phyloP scores from a whole-genome alignment of 129 eudicot genomes.

The Lactuca saligna region DNA sequence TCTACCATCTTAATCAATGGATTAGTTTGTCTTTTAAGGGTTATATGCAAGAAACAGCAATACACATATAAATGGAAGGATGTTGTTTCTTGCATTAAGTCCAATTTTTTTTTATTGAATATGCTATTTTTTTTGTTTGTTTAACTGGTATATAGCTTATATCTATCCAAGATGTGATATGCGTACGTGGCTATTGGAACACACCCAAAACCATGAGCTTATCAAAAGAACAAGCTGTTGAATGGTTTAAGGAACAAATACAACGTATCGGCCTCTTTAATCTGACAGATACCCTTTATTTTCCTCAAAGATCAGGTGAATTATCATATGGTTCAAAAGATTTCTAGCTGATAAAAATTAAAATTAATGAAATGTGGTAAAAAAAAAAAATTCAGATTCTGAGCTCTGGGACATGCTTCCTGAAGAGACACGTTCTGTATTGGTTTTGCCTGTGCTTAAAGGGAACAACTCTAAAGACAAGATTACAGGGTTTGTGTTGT shows the following conservation, averaged over 20 bases:
- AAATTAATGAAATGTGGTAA: neutral
- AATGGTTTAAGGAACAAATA: conserved; percentile 66
- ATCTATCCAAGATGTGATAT: conserved; percentile 54
- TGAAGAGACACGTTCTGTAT: conserved; percentile 60
- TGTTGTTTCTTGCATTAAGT: too few relatives aligned
- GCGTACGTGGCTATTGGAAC: conserved; percentile 93
- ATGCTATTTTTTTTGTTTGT: conserved; percentile 20
- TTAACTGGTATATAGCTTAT: conserved; percentile 56
- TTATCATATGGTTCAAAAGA: neutral
- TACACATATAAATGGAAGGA: neutral
- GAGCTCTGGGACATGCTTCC: conserved; percentile 70
- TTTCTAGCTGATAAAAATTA: neutral
- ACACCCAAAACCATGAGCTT: conserved; percentile 49
- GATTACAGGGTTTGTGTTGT: conserved; percentile 54
- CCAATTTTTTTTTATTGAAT: neutral
- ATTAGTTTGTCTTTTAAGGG: neutral
- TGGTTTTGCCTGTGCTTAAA: conserved; percentile 62
- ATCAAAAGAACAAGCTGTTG: conserved; percentile 41
- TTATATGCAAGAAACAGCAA: neutral
- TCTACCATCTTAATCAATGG: neutral
- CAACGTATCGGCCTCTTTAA: conserved; percentile 51
- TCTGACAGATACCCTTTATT: conserved; percentile 65
- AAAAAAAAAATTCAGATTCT: conserved; percentile 40
- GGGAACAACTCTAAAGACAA: conserved; percentile 17
- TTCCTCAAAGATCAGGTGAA: conserved; percentile 66